These are phyloP conservation scores for Phaffomyces antillensis DNA, from an alignment of 805 yeast genomes.

Conservation along the genomic window DNA sequence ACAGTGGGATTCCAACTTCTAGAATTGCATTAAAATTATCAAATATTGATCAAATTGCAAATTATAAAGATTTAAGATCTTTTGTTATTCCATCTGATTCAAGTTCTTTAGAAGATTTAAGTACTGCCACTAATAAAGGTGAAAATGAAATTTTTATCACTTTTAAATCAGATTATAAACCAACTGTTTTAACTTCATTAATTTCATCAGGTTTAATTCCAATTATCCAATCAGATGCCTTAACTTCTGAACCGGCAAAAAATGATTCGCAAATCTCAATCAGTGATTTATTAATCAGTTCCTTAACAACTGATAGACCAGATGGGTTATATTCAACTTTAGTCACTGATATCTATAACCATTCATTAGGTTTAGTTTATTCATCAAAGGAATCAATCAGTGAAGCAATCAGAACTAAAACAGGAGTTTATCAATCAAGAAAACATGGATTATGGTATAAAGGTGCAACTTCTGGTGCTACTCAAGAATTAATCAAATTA, in stretches of 20 bases:
- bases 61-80: conserved; percentile 10
- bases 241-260: conserved; percentile 14
- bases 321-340: conserved; percentile 85
- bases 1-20: conserved; percentile 42
- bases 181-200: conserved; percentile 13
- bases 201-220: conserved; percentile 19
- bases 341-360: conserved; percentile 62
- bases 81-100: conserved; percentile 15
- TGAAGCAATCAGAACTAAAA: conserved; percentile 71
- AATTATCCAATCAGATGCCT: conserved; percentile 14
- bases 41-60: conserved; percentile 2
- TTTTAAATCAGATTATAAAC: conserved; percentile 7
- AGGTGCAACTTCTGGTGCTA: conserved; percentile 95
- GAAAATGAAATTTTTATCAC: conserved; percentile 12
- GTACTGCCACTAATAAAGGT: conserved; percentile 13
- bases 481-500: conserved; percentile 64
- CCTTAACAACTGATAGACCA: conserved; percentile 69
- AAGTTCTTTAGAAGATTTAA: conserved; percentile 13
- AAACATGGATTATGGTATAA: conserved; percentile 92
- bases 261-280: conserved; percentile 26
- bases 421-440: conserved; percentile 93
- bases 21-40: conserved; percentile 15
- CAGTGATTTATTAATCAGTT: conserved; percentile 39
- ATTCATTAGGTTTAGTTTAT: conserved; percentile 83
- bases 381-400: conserved; percentile 77